These are phyloP conservation scores for Leccinum broughii DNA, from an alignment of 768 basidiomycete species.

Conservation along the genomic window DNA sequence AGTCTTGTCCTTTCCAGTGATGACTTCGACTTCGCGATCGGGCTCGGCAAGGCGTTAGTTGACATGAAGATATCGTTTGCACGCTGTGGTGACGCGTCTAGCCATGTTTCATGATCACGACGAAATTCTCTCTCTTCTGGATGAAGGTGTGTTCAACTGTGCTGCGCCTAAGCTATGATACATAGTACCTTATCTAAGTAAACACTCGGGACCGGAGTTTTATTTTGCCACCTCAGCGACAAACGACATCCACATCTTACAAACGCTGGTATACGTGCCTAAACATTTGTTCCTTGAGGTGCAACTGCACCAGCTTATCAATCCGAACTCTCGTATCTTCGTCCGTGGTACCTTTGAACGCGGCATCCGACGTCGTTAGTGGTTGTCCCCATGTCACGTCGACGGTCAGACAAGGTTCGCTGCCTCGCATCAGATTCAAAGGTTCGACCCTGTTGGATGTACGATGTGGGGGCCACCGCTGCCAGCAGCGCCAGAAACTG, in stretches of 20 bases:
- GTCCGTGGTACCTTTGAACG: background rate
- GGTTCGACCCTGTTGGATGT: background rate
- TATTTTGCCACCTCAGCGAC: background rate
- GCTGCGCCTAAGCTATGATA: background rate
- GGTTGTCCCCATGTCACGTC: background rate
- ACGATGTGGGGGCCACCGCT: background rate
- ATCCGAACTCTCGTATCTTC: background rate
- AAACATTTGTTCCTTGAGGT: background rate
- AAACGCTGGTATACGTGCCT: background rate
- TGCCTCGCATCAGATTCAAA: background rate
- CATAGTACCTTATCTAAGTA: background rate
- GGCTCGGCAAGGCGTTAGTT: constrained; percentile 64
- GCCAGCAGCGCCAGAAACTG: background rate
- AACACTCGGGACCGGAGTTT: background rate
- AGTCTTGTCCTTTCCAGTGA: constrained; percentile 50
- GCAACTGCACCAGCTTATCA: background rate
- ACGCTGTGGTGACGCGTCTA: constrained; percentile 30
- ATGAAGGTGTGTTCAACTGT: background rate
- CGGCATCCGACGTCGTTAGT: background rate
- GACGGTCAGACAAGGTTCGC: background rate
- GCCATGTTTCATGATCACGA: background rate
- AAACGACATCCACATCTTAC: background rate
- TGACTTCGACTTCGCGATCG: constrained; percentile 78
- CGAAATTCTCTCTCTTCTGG: background rate
- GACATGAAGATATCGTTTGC: constrained; percentile 67